phyloP scores from a whole-genome alignment of 371 early-diverging fungal genomes.

The Mucor piriformis region DNA sequence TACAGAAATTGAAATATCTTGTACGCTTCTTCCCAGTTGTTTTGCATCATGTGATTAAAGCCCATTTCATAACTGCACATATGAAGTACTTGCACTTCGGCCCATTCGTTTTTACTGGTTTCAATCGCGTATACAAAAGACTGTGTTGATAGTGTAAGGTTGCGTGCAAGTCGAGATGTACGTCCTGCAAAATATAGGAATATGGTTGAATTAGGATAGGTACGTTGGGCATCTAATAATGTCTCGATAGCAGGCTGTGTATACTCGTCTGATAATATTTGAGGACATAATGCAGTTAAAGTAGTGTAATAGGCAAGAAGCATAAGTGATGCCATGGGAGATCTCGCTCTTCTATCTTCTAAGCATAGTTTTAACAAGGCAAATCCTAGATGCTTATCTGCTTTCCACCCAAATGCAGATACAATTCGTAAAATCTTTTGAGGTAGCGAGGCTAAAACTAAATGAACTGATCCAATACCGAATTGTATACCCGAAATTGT shows the following conservation, averaged over 20 bases:
- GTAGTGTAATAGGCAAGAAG: conserved; percentile 46
- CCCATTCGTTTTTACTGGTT: conserved; percentile 45
- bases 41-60: conserved; percentile 51
- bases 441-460: conserved; percentile 61
- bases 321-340: conserved; percentile 61
- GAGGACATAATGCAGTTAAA: conserved; percentile 38
- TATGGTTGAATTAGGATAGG: conserved; percentile 57
- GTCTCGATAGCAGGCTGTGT: conserved; percentile 55
- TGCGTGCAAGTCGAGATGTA: conserved; percentile 45
- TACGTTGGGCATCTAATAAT: conserved; percentile 50
- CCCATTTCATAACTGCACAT: conserved; percentile 59
- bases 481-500: conserved; percentile 54
- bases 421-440: conserved; percentile 56
- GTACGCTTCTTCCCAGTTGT: conserved; percentile 54
- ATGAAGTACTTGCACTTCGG: conserved; percentile 33
- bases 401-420: conserved; percentile 58
- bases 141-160: conserved; percentile 37
- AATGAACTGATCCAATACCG: conserved; percentile 61
- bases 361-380: conserved; percentile 55
- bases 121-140: conserved; percentile 46
- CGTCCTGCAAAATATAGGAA: conserved; percentile 64
- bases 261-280: conserved; percentile 34
- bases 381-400: conserved; percentile 61
- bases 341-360: conserved; percentile 50
- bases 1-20: conserved; percentile 37